phyloP scores from a whole-genome alignment of 129 eudicot species.

The Flaveria sonorensis region DNA sequence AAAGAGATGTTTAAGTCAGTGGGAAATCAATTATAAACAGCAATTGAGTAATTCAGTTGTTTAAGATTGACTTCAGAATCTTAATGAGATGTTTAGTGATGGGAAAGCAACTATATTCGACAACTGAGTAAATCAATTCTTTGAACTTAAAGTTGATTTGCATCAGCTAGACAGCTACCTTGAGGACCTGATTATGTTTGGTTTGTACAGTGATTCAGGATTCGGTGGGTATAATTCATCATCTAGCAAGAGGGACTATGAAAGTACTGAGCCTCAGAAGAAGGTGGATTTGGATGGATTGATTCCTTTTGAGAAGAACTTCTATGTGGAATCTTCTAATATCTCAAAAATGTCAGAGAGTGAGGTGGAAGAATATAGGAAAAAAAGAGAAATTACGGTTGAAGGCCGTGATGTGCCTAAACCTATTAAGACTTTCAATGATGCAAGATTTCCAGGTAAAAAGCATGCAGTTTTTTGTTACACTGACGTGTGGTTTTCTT shows the following conservation, averaged over 20 bases:
- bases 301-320: constrained; percentile 91
- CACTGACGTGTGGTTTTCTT: not conserved
- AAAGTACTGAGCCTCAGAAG: constrained; percentile 50
- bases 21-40: not conserved
- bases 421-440: constrained; percentile 73
- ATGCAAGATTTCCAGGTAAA: constrained; percentile 95
- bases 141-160: not conserved
- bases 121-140: no score
- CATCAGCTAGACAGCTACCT: not conserved
- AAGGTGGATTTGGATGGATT: constrained; percentile 87
- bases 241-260: constrained; percentile 58
- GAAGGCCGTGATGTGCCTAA: constrained; percentile 98
- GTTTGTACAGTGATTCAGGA: constrained; percentile 76
- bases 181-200: not conserved
- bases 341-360: constrained; percentile 76
- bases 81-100: no score
- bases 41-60: not conserved
- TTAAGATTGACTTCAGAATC: no score
- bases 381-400: constrained; percentile 77
- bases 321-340: constrained; percentile 77
- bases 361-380: constrained; percentile 87
- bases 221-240: constrained; percentile 58
- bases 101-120: no score
- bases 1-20: not conserved
- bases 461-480: not conserved